phyloP scores from a whole-genome alignment of 768 basidiomycete genomes.

The Multifurca ochricompacta region DNA sequence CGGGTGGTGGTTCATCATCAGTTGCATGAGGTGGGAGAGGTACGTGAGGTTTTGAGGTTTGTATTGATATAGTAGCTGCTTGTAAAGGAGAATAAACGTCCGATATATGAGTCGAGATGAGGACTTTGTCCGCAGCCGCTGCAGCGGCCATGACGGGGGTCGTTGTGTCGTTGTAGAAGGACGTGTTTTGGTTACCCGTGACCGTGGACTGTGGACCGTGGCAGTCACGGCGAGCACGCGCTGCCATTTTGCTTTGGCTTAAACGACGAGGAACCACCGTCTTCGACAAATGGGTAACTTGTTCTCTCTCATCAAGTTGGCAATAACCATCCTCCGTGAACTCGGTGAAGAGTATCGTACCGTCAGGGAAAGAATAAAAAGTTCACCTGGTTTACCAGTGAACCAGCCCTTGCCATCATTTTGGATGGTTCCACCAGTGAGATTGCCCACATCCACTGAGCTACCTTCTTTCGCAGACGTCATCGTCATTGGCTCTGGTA shows the following conservation, averaged over 20 bases:
- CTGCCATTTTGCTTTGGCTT: too few relatives aligned
- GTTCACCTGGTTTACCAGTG: conserved; percentile 49
- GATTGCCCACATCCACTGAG: conserved; percentile 32
- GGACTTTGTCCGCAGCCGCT: conserved; percentile 11
- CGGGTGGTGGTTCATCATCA: conserved; percentile 40
- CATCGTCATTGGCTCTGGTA: conserved; percentile 71
- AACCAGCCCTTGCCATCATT: conserved; percentile 48
- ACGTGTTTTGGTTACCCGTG: too few relatives aligned
- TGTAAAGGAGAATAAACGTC: conserved; percentile 49
- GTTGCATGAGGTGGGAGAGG: conserved; percentile 39
- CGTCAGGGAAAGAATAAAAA: conserved; percentile 27
- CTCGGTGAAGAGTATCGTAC: conserved; percentile 8
- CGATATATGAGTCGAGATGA: conserved; percentile 48
- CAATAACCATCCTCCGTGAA: not conserved
- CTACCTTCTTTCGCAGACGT: conserved; percentile 51
- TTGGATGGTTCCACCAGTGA: conserved; percentile 52
- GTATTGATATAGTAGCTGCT: conserved; percentile 44
- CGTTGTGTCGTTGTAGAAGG: not conserved
- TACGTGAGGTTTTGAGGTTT: conserved; percentile 49
- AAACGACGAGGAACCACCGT: too few relatives aligned
- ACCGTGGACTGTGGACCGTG: too few relatives aligned
- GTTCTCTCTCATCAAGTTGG: conserved; percentile 4
- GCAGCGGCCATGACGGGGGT: not conserved
- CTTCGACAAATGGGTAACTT: conserved; percentile 5
- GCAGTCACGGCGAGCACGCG: too few relatives aligned